A percentile compares a stretch with the other conserved stretches of the same genome.
These are phyloP conservation scores for Hansenula lynferdii DNA, from an alignment of 1,139 yeast genomes.

Conservation along the genomic window DNA sequence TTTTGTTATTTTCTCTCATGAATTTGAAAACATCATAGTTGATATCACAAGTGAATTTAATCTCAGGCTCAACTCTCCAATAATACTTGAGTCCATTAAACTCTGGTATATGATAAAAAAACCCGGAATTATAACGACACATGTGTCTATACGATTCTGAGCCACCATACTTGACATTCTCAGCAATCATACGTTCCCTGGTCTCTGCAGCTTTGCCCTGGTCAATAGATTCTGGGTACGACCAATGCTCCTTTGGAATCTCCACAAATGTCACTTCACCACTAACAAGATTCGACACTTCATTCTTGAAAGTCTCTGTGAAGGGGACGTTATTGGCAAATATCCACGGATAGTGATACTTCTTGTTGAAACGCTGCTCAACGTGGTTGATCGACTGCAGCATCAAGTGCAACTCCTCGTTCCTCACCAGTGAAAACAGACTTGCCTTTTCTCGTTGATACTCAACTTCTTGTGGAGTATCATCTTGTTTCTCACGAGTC, in stretches of 20 bases:
- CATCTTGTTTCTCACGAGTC: slow-evolving; percentile 4
- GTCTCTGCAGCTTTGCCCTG: slow-evolving; percentile 46
- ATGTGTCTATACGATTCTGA: slow-evolving; percentile 56
- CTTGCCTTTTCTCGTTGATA: slow-evolving; percentile 41
- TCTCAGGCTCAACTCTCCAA: slow-evolving; percentile 61
- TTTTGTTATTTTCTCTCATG: slow-evolving; percentile 45
- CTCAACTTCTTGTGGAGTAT: background rate
- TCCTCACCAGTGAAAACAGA: slow-evolving; percentile 51
- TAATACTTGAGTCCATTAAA: slow-evolving; percentile 57
- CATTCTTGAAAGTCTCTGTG: slow-evolving; percentile 39
- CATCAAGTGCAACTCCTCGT: slow-evolving; percentile 42
- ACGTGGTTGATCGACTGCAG: slow-evolving; percentile 46
- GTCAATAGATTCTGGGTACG: slow-evolving; percentile 66
- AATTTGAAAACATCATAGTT: slow-evolving; percentile 47
- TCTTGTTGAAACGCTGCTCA: slow-evolving; percentile 51
- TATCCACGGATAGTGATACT: slow-evolving; percentile 58
- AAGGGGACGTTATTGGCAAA: slow-evolving; percentile 55
- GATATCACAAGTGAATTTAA: slow-evolving; percentile 49
- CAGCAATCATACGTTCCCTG: slow-evolving; percentile 39
- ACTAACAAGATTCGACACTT: slow-evolving; percentile 42
- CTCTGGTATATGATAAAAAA: slow-evolving; percentile 49
- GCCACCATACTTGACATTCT: slow-evolving; percentile 46
- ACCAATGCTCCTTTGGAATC: slow-evolving; percentile 67
- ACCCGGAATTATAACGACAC: slow-evolving; percentile 58
- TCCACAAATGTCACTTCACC: slow-evolving; percentile 62